phyloP scores from a whole-genome alignment of 805 yeast genomes.

The Suhomyces xylopsoci region DNA sequence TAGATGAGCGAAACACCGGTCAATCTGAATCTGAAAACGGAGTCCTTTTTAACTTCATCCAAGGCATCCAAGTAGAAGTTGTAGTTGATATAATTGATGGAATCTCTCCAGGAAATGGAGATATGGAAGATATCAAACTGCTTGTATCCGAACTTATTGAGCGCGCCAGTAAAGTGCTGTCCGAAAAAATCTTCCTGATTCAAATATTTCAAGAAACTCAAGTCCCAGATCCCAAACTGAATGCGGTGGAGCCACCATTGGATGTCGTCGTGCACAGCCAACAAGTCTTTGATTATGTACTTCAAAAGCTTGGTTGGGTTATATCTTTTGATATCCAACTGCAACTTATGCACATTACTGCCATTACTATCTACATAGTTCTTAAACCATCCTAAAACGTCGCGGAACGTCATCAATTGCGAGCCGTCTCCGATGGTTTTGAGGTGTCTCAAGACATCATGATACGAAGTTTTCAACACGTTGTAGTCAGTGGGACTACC shows the following conservation, averaged over 20 bases:
- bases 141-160: conserved; percentile 15
- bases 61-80: conserved; percentile 31
- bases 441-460: conserved; percentile 24
- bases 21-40: conserved; percentile 18
- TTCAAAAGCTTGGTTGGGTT: conserved; percentile 35
- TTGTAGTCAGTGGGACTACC: conserved; percentile 35
- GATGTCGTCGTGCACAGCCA: conserved; percentile 26
- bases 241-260: conserved; percentile 37
- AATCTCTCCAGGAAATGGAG: conserved; percentile 31
- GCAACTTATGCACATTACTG: conserved; percentile 22
- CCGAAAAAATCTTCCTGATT: conserved; percentile 39
- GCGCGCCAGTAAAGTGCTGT: conserved; percentile 14
- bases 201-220: conserved; percentile 34
- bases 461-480: conserved; percentile 30
- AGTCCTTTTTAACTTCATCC: conserved; percentile 13
- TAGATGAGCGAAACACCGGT: conserved; percentile 39
- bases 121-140: conserved; percentile 38
- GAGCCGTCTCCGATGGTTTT: conserved; percentile 34
- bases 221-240: conserved; percentile 42
- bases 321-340: conserved; percentile 40
- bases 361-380: conserved; percentile 15
- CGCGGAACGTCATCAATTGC: conserved; percentile 27
- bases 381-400: conserved; percentile 33
- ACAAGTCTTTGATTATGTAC: conserved; percentile 27
- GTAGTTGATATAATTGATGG: conserved; percentile 32